Evolutionary conservation across 2,329 filamentous ascomycete species (phyloP).

Genomic region (Penicillium sp.): DNA sequence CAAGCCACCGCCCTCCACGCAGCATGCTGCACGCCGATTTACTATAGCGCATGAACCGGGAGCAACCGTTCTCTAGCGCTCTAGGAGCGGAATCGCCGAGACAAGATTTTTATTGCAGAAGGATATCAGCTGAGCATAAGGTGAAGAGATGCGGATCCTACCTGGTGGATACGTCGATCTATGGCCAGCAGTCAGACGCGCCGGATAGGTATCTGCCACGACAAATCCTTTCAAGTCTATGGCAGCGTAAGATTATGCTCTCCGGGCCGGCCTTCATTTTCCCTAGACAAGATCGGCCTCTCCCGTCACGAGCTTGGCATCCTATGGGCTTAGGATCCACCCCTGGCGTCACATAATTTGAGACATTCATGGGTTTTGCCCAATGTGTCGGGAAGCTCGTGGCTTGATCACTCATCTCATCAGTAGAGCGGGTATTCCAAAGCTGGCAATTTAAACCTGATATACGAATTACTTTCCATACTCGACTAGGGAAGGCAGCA

Average conservation of each 20-base stretch:
- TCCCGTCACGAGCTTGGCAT: background rate
- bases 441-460: background rate
- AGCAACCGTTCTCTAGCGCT: background rate
- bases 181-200: background rate
- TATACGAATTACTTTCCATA: background rate
- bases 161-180: background rate
- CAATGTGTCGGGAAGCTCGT: background rate
- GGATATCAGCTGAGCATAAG: background rate
- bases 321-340: background rate
- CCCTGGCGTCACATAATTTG: background rate
- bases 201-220: background rate
- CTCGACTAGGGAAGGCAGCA: background rate
- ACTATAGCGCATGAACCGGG: background rate
- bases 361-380: background rate
- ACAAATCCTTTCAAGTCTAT: background rate
- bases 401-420: background rate
- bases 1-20: background rate
- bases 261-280: background rate
- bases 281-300: background rate
- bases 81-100: background rate
- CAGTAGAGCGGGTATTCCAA: background rate
- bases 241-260: background rate
- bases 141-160: background rate
- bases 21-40: background rate
- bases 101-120: background rate